Conservation (phyloP, 768 basidiomycete species). For the Pisolithus tinctorius region DNA sequence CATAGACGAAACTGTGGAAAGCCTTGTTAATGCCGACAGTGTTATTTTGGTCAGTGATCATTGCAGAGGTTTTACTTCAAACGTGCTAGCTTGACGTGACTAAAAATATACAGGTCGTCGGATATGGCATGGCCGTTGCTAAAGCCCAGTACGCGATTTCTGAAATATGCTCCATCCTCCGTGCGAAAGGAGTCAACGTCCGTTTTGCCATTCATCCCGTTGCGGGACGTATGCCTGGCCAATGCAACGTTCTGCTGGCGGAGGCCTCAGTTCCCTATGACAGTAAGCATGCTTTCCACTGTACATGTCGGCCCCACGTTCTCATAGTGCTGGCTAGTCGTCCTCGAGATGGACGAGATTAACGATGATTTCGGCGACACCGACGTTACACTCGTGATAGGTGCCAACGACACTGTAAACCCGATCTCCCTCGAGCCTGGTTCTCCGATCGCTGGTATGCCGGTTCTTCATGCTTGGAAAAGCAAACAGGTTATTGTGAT, state of each 20-base stretch:
- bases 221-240: slow-evolving; percentile 89
- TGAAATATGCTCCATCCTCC: slow-evolving; percentile 69
- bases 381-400: slow-evolving; percentile 86
- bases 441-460: slow-evolving; percentile 88
- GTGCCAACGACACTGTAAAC: slow-evolving; percentile 90
- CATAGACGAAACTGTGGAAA: slow-evolving; percentile 77
- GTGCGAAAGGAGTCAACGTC: slow-evolving; percentile 70
- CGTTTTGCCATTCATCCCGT: slow-evolving; percentile 88
- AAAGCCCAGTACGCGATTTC: slow-evolving; percentile 78
- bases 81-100: slow-evolving; percentile 5
- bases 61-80: not conserved
- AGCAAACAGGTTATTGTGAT: slow-evolving; percentile 88
- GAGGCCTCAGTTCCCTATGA: slow-evolving; percentile 90
- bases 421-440: slow-evolving; percentile 84
- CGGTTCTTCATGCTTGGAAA: slow-evolving; percentile 89
- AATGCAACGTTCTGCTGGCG: slow-evolving; percentile 87
- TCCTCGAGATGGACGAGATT: slow-evolving; percentile 92
- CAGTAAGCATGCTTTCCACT: slow-evolving; percentile 34
- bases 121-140: slow-evolving; percentile 90
- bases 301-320: not conserved
- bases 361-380: slow-evolving; percentile 88
- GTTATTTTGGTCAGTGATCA: slow-evolving; percentile 59
- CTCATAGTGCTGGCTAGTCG: slow-evolving; percentile 41
- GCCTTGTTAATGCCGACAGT: slow-evolving; percentile 69
- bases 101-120: slow-evolving; percentile 49